Evolutionary conservation across 805 yeast species (phyloP).

Genomic region (Wickerhamomyces canadensis): DNA sequence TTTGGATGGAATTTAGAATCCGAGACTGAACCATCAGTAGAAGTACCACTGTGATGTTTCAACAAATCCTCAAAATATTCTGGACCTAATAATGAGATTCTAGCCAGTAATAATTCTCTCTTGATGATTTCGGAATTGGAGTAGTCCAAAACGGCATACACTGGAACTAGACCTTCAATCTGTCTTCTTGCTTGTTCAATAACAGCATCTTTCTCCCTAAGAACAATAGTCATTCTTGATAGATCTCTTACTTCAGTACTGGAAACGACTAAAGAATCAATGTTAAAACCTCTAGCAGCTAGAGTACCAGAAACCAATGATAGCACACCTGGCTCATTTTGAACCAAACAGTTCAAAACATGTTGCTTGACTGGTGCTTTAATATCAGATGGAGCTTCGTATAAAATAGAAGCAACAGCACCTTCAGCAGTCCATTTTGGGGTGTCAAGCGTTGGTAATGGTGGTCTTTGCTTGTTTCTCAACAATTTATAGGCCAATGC

Average conservation of each 20-base stretch:
- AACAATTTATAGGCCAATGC: slow-evolving; percentile 92
- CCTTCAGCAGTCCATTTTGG: slow-evolving; percentile 96
- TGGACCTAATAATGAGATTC: slow-evolving; percentile 93
- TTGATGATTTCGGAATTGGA: slow-evolving; percentile 83
- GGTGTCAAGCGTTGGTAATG: slow-evolving; percentile 87
- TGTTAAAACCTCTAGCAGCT: slow-evolving; percentile 98
- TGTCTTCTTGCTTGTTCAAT: slow-evolving; percentile 98
- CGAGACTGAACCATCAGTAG: slow-evolving; percentile 25
- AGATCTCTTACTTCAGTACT: slow-evolving; percentile 93
- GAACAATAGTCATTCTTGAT: slow-evolving; percentile 93
- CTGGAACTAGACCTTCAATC: slow-evolving; percentile 96
- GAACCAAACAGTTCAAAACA: slow-evolving; percentile 93
- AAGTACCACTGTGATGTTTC: slow-evolving; percentile 60
- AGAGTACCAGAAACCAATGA: slow-evolving; percentile 90
- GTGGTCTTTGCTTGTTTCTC: slow-evolving; percentile 80
- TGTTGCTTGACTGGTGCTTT: slow-evolving; percentile 71
- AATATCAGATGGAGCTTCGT: slow-evolving; percentile 69
- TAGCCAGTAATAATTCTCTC: slow-evolving; percentile 86
- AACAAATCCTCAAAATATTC: slow-evolving; percentile 95
- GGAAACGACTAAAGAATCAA: slow-evolving; percentile 94
- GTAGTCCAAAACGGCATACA: slow-evolving; percentile 95
- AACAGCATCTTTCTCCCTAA: slow-evolving; percentile 92
- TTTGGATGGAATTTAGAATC: slow-evolving; percentile 69
- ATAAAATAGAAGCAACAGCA: slow-evolving; percentile 91
- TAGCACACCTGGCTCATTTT: slow-evolving; percentile 97